Conservation (phyloP, 805 yeast species). For the Zygoascus tannicola region DNA sequence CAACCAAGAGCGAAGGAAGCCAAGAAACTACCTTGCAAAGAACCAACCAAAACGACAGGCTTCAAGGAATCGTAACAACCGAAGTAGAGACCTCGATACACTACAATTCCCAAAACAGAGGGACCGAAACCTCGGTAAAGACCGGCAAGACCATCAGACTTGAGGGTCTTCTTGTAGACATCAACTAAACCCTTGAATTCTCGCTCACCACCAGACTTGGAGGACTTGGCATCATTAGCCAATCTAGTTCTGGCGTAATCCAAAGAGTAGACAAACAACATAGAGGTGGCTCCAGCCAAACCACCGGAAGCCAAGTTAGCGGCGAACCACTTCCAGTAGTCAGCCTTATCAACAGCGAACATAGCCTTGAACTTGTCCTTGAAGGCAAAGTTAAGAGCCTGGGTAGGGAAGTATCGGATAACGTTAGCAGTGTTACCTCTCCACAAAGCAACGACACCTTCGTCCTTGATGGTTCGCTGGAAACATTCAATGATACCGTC, state of each 20-base stretch:
- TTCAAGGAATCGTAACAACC: conserved; percentile 95
- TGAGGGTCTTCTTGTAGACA: conserved; percentile 92
- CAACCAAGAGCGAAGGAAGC: conserved; percentile 96
- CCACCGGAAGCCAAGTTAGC: conserved; percentile 99
- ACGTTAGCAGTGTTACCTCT: conserved; percentile 99
- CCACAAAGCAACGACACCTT: conserved; percentile 93
- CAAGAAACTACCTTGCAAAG: conserved; percentile 87
- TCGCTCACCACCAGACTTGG: conserved; percentile 77
- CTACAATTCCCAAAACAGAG: conserved; percentile 94
- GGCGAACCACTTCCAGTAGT: conserved; percentile 89
- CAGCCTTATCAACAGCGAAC: conserved; percentile 96
- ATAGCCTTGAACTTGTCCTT: conserved; percentile 92
- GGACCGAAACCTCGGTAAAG: conserved; percentile 99
- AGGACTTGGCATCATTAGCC: conserved; percentile 93
- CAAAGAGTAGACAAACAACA: conserved; percentile 89
- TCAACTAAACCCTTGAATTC: conserved; percentile 95
- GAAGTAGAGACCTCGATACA: conserved; percentile 98
- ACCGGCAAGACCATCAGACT: conserved; percentile 96
- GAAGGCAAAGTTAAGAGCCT: conserved; percentile 97
- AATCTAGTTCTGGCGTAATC: conserved; percentile 98
- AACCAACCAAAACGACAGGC: conserved; percentile 90
- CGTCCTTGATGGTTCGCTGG: conserved; percentile 88
- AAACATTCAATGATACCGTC: conserved; percentile 89
- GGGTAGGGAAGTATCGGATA: conserved; percentile 98
- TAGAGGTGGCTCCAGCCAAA: conserved; percentile 94